A percentile compares a stretch with the other conserved stretches of the same genome.
phyloP scores from a whole-genome alignment of 1,139 yeast genomes.

The Hemisphaericaspora xylanilytica region DNA sequence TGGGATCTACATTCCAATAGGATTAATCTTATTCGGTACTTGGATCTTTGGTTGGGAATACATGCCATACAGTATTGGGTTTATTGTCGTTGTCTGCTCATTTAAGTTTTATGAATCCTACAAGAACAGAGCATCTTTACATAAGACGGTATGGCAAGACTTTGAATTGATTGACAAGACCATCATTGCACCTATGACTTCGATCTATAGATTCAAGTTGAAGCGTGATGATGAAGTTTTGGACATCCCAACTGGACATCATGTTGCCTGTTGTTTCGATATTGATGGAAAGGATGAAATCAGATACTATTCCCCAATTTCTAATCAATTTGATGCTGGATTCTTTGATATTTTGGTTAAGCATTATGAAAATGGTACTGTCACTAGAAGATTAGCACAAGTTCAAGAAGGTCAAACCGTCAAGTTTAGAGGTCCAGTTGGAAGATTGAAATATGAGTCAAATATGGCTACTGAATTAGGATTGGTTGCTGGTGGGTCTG shows the following conservation, averaged over 20 bases:
- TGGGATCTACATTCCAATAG: constrained; percentile 68
- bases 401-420: constrained; percentile 64
- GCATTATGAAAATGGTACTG: constrained; percentile 67
- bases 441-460: constrained; percentile 58
- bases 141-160: constrained; percentile 54
- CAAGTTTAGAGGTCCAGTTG: constrained; percentile 75
- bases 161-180: constrained; percentile 73
- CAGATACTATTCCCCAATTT: constrained; percentile 73
- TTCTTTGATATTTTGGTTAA: constrained; percentile 73
- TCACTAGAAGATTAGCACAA: constrained; percentile 62
- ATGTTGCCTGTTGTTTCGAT: constrained; percentile 58
- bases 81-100: constrained; percentile 46
- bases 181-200: constrained; percentile 62
- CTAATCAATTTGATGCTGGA: constrained; percentile 66
- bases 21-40: constrained; percentile 60
- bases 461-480: constrained; percentile 63
- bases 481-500: constrained; percentile 81
- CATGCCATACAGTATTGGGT: constrained; percentile 48
- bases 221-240: constrained; percentile 58
- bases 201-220: constrained; percentile 70
- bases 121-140: constrained; percentile 46
- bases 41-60: constrained; percentile 51
- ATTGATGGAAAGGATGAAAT: constrained; percentile 60
- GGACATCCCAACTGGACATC: constrained; percentile 71
- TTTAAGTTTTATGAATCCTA: constrained; percentile 50